These are phyloP conservation scores for Cladosporium oxysporum DNA, from an alignment of 2,329 filamentous ascomycete species.

Conservation along the genomic window DNA sequence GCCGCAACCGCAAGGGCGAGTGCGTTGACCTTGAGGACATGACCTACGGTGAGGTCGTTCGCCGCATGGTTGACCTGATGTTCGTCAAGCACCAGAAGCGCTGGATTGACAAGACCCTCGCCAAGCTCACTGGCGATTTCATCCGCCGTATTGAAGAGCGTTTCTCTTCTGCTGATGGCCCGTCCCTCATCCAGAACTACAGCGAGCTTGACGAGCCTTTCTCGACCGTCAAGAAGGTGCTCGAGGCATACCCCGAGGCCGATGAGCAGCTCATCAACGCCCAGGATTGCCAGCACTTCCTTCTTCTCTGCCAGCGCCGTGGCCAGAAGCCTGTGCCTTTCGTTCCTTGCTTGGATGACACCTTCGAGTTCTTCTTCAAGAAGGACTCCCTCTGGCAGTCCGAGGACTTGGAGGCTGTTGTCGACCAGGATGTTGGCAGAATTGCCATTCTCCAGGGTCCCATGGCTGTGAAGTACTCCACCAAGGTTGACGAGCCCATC, in stretches of 20 bases:
- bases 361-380: constrained; percentile 99
- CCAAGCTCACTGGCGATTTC: constrained; percentile 86
- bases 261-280: constrained; percentile 93
- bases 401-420: constrained; percentile 93
- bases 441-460: constrained; percentile 97
- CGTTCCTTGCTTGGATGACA: constrained; percentile 91
- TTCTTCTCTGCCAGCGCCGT: constrained; percentile 86
- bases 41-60: constrained; percentile 87
- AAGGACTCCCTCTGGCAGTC: constrained; percentile 99
- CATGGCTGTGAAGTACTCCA: constrained; percentile 88
- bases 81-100: constrained; percentile 87
- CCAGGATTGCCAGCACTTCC: constrained; percentile 96
- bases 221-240: constrained; percentile 72
- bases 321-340: constrained; percentile 97
- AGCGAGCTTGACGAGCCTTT: constrained; percentile 84
- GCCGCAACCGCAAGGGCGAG: constrained; percentile 76
- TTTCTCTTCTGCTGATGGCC: constrained; percentile 71
- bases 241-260: constrained; percentile 81
- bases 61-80: constrained; percentile 84
- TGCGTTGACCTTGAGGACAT: constrained; percentile 90
- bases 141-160: constrained; percentile 96
- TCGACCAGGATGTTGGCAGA: constrained; percentile 91
- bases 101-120: constrained; percentile 87
- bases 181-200: constrained; percentile 87
- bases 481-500: constrained; percentile 85